Evolutionary conservation across 2,329 filamentous ascomycete species (phyloP).

Genomic region (Conoideocrella luteorostrata): DNA sequence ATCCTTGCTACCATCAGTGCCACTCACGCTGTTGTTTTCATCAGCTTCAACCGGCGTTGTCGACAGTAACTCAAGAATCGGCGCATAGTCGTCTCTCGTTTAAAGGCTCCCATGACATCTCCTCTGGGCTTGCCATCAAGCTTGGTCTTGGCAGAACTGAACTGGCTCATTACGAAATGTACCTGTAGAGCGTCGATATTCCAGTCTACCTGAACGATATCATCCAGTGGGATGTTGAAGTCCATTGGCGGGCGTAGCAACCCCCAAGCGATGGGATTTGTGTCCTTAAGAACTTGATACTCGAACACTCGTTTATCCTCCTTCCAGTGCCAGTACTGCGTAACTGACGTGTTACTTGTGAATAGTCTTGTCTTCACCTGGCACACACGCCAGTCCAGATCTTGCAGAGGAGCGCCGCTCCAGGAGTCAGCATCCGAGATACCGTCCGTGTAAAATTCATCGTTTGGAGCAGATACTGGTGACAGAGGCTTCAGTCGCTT

Average conservation of each 20-base stretch:
- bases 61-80: slow-evolving; percentile 44
- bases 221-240: slow-evolving; percentile 41
- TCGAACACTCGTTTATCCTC: slow-evolving; percentile 36
- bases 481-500: slow-evolving; percentile 21
- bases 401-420: slow-evolving; percentile 36
- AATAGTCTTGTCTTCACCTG: slow-evolving; percentile 44
- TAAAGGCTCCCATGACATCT: slow-evolving; percentile 45
- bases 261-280: slow-evolving; percentile 39
- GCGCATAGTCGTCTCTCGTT: slow-evolving; percentile 44
- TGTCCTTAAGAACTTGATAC: slow-evolving; percentile 46
- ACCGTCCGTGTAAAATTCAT: slow-evolving; percentile 38
- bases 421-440: slow-evolving; percentile 48
- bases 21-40: slow-evolving; percentile 35
- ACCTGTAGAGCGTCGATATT: slow-evolving; percentile 36
- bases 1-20: no score
- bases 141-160: slow-evolving; percentile 17
- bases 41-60: slow-evolving; percentile 35
- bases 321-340: slow-evolving; percentile 51
- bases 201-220: slow-evolving; percentile 40
- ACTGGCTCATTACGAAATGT: slow-evolving; percentile 30
- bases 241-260: slow-evolving; percentile 43
- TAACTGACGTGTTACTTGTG: slow-evolving; percentile 40
- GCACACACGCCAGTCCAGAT: slow-evolving; percentile 44
- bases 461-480: slow-evolving; percentile 15
- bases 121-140: slow-evolving; percentile 32